Evolutionary conservation across 495 filamentous ascomycete genomes (phyloP).

Genomic region (Beverwykella pulmonaria): DNA sequence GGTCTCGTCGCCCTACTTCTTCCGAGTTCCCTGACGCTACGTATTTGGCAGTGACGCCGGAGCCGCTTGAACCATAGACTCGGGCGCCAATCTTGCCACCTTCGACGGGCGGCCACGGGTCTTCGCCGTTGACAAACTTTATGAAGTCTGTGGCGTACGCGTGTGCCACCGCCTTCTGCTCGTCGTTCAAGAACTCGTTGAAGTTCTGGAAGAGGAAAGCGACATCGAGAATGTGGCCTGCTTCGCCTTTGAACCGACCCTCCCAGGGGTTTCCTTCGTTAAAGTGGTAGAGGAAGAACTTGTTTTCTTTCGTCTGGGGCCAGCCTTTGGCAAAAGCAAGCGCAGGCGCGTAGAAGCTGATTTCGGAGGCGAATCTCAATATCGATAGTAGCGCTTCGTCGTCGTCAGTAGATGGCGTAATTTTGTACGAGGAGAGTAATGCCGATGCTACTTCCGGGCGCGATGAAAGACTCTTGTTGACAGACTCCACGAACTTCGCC

Average conservation of each 20-base stretch:
- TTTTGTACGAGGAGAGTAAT: slow-evolving; percentile 26
- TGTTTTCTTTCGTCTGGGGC: slow-evolving; percentile 26
- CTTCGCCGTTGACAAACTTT: slow-evolving; percentile 28
- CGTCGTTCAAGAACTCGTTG: slow-evolving; percentile 44
- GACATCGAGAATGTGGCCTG: slow-evolving; percentile 54
- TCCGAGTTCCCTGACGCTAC: slow-evolving; percentile 25
- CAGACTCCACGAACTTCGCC: slow-evolving; percentile 38
- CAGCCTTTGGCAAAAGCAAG: slow-evolving; percentile 34
- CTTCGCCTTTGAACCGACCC: slow-evolving; percentile 50
- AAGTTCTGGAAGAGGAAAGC: slow-evolving; percentile 55
- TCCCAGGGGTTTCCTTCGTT: slow-evolving; percentile 56
- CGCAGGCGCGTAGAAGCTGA: slow-evolving; percentile 33
- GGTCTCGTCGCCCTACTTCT: slow-evolving; percentile 20
- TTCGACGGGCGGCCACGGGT: slow-evolving; percentile 32
- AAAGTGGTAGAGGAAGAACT: slow-evolving; percentile 54
- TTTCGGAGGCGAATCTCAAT: slow-evolving; percentile 31
- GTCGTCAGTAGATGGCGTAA: slow-evolving; percentile 19
- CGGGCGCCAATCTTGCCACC: slow-evolving; percentile 17
- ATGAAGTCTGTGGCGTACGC: slow-evolving; percentile 31
- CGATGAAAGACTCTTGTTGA: slow-evolving; percentile 20
- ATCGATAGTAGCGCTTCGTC: slow-evolving; percentile 28
- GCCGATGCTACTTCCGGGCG: slow-evolving; percentile 10
- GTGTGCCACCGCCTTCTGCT: slow-evolving; percentile 26
- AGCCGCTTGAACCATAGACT: slow-evolving; percentile 33
- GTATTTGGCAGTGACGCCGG: slow-evolving; percentile 27